Percentiles rank a stretch among this genome's conserved stretches.
Conservation (phyloP, 495 filamentous ascomycete species). For the Talaromyces trachyspermus region DNA sequence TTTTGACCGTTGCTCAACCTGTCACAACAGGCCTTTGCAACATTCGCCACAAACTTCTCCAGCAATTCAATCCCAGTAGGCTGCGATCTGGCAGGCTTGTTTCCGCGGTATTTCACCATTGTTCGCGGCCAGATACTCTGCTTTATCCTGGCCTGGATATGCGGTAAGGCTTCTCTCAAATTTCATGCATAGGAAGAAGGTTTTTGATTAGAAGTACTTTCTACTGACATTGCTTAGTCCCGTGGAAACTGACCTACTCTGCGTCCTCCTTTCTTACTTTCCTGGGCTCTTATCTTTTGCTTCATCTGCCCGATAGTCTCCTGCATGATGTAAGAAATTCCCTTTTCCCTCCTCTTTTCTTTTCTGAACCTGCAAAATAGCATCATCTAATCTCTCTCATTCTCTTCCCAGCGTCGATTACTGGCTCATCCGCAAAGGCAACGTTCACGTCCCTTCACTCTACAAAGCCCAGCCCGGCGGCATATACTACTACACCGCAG, state of each 20-base stretch:
- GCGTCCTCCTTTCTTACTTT: constrained; percentile 41
- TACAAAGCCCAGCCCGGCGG: constrained; percentile 7
- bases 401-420: constrained; percentile 19
- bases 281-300: constrained; percentile 35
- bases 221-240: constrained; percentile 30
- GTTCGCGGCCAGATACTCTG: constrained; percentile 44
- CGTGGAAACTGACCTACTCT: constrained; percentile 23
- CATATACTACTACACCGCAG: constrained; percentile 10
- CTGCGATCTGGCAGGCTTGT: constrained; percentile 45
- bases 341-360: background rate
- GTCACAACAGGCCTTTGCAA: constrained; percentile 20
- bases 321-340: constrained; percentile 26
- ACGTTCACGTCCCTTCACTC: constrained; percentile 10
- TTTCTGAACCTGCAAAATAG: background rate
- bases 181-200: too few relatives aligned
- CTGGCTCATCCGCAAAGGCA: constrained; percentile 24
- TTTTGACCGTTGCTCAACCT: too few relatives aligned
- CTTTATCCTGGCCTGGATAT: constrained; percentile 44
- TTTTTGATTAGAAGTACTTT: background rate
- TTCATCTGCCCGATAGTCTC: constrained; percentile 36
- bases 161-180: background rate
- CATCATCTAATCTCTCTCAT: background rate
- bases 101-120: constrained; percentile 51
- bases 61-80: constrained; percentile 48
- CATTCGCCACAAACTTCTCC: constrained; percentile 41